Base-by-base conservation (phyloP, 2,329 filamentous ascomycete species). In the Colletotrichum melonis region DNA sequence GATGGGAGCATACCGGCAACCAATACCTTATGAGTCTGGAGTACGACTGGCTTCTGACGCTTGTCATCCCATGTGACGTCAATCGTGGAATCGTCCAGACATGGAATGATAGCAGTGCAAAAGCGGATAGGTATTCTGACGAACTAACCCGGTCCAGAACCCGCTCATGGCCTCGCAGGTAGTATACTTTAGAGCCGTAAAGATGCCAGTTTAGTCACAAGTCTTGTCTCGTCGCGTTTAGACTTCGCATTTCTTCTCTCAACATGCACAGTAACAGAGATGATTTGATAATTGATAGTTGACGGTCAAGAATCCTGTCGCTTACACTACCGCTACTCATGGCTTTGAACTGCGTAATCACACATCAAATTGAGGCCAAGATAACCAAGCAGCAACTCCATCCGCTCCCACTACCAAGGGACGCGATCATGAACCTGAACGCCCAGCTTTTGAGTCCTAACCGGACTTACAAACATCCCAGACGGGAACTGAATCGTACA, bases 401-500 rank as follows among this genome's bases (percentile, higher is more conserved):
- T 32, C 56, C 67, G 35, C 52, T 46, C 28, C 58, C 66, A 52
- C 52, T 58, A 54, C 58, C 60, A 68, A 57, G 57, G 3, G 35
- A 57, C 35, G 49, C 56, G n/a, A 19, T 35, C 30, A 26, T 57
- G 26, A 74, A 71, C 72, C 74, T 65, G 32, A 75, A 75, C 74
- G 72, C 74, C 74, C 56, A 75, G 72, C 74, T 75, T 75, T 75
- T 75, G 57, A 57, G 59, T 54, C 49, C 66, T 35, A 52, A 56
- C 28, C n/a, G 59, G 12, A 62, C 24, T 42, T 22, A 32, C 59
- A 57, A 59, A 16, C 60, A 60, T 14, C 46, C 42, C 16, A 32
- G 35, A 55, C 59, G 63, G 60, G 67, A 26, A 42, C 54, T 35
- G 26, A 49, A 73, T 71, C 56, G 32, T 71, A 73, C 67, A 71